phyloP scores from a whole-genome alignment of 371 early-diverging fungal species.

The Synchytrium microbalum region DNA sequence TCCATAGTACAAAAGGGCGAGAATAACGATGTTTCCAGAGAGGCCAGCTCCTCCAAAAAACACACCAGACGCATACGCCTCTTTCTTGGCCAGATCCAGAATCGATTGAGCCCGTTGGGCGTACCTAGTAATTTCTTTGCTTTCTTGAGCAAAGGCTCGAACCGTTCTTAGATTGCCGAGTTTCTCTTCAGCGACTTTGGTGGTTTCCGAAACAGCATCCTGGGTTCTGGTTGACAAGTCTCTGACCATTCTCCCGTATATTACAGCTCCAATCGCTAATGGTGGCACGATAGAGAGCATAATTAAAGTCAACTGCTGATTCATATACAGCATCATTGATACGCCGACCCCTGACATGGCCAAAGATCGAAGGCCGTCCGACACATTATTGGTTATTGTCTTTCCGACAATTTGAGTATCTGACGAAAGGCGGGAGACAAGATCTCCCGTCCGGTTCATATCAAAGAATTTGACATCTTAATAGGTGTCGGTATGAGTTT shows the following conservation, averaged over 20 bases:
- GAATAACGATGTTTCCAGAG: conserved; percentile 59
- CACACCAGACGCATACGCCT: conserved; percentile 60
- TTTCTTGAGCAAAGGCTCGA: conserved; percentile 65
- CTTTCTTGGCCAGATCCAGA: conserved; percentile 52
- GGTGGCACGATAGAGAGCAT: conserved; percentile 76
- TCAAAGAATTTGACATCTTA: conserved; percentile 75
- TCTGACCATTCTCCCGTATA: conserved; percentile 66
- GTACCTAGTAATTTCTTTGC: conserved; percentile 51
- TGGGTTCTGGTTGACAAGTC: conserved; percentile 54
- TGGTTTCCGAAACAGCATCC: conserved; percentile 60
- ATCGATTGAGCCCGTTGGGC: conserved; percentile 45
- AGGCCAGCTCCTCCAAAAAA: conserved; percentile 72
- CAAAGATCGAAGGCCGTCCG: conserved; percentile 62
- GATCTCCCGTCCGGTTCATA: conserved; percentile 63
- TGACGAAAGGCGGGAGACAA: conserved; percentile 64
- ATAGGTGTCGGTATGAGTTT: conserved; percentile 33
- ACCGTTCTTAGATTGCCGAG: conserved; percentile 68
- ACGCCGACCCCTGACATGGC: conserved; percentile 23
- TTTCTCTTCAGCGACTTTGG: conserved; percentile 68
- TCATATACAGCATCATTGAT: conserved; percentile 61
- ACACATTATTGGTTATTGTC: conserved; percentile 67
- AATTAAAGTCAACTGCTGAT: conserved; percentile 58
- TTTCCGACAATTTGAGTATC: conserved; percentile 59
- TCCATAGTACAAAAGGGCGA: conserved; percentile 71
- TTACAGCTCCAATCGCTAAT: conserved; percentile 33